phyloP scores from a whole-genome alignment of 1,139 yeast species.

The Saccharomyces hybrid region DNA sequence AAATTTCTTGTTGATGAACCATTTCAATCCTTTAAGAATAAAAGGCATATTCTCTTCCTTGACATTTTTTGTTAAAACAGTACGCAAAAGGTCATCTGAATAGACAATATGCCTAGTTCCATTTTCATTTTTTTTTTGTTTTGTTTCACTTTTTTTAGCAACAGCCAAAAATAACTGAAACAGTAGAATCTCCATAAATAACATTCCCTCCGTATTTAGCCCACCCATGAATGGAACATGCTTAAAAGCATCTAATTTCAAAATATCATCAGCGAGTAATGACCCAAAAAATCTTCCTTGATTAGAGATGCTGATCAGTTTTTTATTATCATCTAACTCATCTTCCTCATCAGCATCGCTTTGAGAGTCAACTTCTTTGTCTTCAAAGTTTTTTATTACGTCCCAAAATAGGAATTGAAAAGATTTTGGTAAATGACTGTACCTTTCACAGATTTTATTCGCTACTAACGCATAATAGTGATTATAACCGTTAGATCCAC shows the following conservation, averaged over 20 bases:
- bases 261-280: conserved; percentile 61
- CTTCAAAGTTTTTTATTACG: conserved; percentile 64
- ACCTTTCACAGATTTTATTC: conserved; percentile 57
- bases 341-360: conserved; percentile 33
- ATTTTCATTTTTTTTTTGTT: conserved; percentile 38
- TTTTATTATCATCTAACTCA: conserved; percentile 38
- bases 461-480: conserved; percentile 87
- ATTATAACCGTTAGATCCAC: conserved; percentile 52
- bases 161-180: conserved; percentile 58
- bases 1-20: conserved; percentile 53
- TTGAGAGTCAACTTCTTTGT: too few species aligned
- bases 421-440: conserved; percentile 64
- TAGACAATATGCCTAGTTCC: conserved; percentile 38
- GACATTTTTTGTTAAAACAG: conserved; percentile 49
- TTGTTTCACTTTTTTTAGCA: conserved; percentile 61
- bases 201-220: conserved; percentile 52
- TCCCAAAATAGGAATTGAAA: conserved; percentile 93
- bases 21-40: conserved; percentile 61
- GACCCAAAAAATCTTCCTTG: conserved; percentile 75
- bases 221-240: conserved; percentile 72
- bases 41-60: conserved; percentile 51
- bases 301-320: conserved; percentile 55
- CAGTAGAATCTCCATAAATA: conserved; percentile 68
- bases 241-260: conserved; percentile 66
- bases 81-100: conserved; percentile 48